phyloP scores from a whole-genome alignment of 176 grass and related monocot genomes.

The Avena eriantha region DNA sequence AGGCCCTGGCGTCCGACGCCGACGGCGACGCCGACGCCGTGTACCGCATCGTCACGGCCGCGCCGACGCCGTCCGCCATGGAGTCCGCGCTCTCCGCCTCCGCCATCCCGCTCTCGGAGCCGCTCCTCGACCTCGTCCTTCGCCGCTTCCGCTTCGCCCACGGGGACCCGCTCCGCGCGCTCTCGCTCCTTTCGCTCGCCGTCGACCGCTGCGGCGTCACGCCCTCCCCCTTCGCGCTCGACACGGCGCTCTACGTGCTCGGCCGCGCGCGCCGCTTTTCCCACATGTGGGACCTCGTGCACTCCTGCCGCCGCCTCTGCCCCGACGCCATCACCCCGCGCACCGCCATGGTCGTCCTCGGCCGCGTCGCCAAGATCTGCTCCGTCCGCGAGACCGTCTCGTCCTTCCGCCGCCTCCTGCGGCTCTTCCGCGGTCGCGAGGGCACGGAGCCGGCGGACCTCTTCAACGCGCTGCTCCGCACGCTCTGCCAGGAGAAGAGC shows the following conservation, averaged over 20 bases:
- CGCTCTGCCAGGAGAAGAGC: constrained; percentile 94
- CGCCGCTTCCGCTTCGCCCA: constrained; percentile 81
- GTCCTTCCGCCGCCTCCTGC: constrained; percentile 68
- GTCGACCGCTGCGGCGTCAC: constrained; percentile 54
- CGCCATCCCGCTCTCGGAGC: constrained; percentile 51
- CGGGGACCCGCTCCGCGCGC: constrained; percentile 72
- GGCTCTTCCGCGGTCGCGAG: constrained; percentile 57
- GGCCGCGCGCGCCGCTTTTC: constrained; percentile 70
- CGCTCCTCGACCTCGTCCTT: constrained; percentile 75
- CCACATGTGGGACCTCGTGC: constrained; percentile 63
- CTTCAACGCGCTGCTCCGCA: constrained; percentile 91
- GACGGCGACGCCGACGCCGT: constrained; percentile 51
- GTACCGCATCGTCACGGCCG: constrained; percentile 60
- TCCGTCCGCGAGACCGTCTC: constrained; percentile 75
- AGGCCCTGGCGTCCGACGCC: constrained; percentile 30
- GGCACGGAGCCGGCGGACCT: constrained; percentile 34
- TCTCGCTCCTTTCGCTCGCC: constrained; percentile 70
- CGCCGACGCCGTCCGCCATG: constrained; percentile 64
- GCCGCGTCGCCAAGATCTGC: constrained; percentile 85
- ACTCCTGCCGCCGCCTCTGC: constrained; percentile 46
- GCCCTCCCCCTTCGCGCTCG: constrained; percentile 69
- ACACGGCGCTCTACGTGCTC: constrained; percentile 86
- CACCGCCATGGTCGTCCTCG: constrained; percentile 80
- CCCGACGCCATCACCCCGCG: constrained; percentile 61
- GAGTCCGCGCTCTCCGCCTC: constrained; percentile 48